A percentile compares a stretch with the other conserved stretches of the same genome.
Conservation (phyloP, 805 yeast species). For the Lipomyces starkeyi region DNA sequence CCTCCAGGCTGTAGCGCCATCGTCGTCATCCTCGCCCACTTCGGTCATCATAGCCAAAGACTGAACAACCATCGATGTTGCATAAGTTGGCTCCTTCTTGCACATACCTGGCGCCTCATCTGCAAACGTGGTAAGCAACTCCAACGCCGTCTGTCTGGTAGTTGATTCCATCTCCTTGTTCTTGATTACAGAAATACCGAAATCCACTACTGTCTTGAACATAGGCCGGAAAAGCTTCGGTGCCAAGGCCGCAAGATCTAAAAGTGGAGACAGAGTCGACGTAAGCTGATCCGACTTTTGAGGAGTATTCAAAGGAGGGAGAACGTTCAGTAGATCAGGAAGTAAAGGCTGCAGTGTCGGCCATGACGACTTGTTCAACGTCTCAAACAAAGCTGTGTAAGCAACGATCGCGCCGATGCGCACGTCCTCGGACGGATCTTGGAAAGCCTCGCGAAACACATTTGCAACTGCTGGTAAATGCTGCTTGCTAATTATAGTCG, state of each 20-base stretch:
- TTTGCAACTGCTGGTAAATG: slow-evolving; percentile 65
- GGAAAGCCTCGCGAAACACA: slow-evolving; percentile 79
- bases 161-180: slow-evolving; percentile 77
- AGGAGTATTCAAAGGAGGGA: slow-evolving; percentile 79
- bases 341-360: slow-evolving; percentile 73
- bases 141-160: slow-evolving; percentile 86
- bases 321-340: slow-evolving; percentile 82
- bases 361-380: slow-evolving; percentile 81
- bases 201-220: slow-evolving; percentile 86
- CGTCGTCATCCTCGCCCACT: slow-evolving; percentile 81
- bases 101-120: slow-evolving; percentile 97
- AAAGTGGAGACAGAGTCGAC: slow-evolving; percentile 83
- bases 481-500: slow-evolving; percentile 70
- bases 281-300: slow-evolving; percentile 85
- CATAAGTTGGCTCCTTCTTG: slow-evolving; percentile 73
- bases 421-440: slow-evolving; percentile 78
- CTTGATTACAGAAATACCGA: slow-evolving; percentile 81
- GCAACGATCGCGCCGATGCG: slow-evolving; percentile 92
- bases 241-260: slow-evolving; percentile 89
- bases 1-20: slow-evolving; percentile 76
- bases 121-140: slow-evolving; percentile 85
- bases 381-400: slow-evolving; percentile 85
- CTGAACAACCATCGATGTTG: slow-evolving; percentile 70
- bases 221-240: slow-evolving; percentile 92
- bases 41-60: slow-evolving; percentile 89